Conservation (phyloP, 2,329 filamentous ascomycete genomes). For the Atkinsonella texensis region DNA sequence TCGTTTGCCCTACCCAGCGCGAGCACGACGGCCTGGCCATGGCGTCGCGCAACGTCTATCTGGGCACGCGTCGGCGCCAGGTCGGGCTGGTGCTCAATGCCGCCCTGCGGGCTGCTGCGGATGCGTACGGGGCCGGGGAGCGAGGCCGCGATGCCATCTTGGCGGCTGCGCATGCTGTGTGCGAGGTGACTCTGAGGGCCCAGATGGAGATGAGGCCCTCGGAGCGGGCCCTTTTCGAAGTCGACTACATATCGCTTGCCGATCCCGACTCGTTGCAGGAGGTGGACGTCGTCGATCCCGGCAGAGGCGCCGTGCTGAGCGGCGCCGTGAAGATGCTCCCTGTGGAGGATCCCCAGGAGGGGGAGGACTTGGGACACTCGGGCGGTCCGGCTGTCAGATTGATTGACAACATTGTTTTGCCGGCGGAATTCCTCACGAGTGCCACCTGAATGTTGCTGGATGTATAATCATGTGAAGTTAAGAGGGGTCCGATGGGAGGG, state of each 20-base stretch:
- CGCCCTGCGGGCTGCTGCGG: slow-evolving; percentile 60
- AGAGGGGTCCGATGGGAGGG: not conserved
- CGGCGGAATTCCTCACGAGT: slow-evolving; percentile 25
- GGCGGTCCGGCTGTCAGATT: slow-evolving; percentile 68
- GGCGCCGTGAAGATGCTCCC: slow-evolving; percentile 85
- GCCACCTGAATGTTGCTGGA: not conserved
- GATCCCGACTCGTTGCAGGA: slow-evolving; percentile 78
- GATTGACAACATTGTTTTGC: slow-evolving; percentile 83
- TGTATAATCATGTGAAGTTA: not conserved
- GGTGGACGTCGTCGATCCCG: slow-evolving; percentile 55
- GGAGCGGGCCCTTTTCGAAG: slow-evolving; percentile 60
- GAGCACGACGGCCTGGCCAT: slow-evolving; percentile 76
- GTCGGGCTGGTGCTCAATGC: slow-evolving; percentile 61
- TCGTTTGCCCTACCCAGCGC: slow-evolving; percentile 62
- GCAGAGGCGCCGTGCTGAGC: slow-evolving; percentile 70
- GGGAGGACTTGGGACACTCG: slow-evolving; percentile 63
- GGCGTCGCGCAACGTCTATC: slow-evolving; percentile 88
- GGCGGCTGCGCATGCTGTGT: slow-evolving; percentile 52
- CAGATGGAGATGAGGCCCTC: slow-evolving; percentile 49
- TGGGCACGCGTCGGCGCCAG: slow-evolving; percentile 60
- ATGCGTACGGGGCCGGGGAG: slow-evolving; percentile 42
- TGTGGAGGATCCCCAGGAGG: slow-evolving; percentile 54
- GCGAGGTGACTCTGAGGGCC: slow-evolving; percentile 39
- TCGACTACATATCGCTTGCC: slow-evolving; percentile 87
- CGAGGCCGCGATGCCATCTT: slow-evolving; percentile 56